Evolutionary conservation across 148 eudicot species (phyloP).

Genomic region (Fagopyrum esculentum): DNA sequence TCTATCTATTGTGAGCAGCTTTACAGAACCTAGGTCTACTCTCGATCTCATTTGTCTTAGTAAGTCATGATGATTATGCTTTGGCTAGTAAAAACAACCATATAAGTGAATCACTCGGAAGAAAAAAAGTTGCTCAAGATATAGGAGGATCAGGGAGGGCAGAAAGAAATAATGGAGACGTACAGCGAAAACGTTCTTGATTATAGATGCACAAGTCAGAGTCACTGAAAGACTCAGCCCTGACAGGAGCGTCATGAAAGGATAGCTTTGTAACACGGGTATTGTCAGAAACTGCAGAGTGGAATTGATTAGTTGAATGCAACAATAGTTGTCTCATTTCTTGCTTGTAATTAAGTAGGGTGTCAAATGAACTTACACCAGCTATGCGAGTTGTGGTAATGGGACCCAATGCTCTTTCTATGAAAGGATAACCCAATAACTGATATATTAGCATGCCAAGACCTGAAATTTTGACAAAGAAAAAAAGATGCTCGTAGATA

Average conservation of each 20-base stretch:
- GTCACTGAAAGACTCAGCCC: conserved; percentile 44
- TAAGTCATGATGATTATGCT: background rate
- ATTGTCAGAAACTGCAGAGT: conserved; percentile 18
- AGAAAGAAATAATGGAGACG: conserved; percentile 14
- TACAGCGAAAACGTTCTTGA: conserved; percentile 65
- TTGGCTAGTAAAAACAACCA: background rate
- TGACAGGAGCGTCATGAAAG: conserved; percentile 51
- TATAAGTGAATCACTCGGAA: background rate
- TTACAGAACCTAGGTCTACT: no score
- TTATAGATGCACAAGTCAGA: conserved; percentile 47
- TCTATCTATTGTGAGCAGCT: no score
- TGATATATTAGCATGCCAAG: conserved; percentile 8
- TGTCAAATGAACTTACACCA: conserved; percentile 1
- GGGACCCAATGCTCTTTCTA: conserved; percentile 1
- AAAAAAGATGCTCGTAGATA: background rate
- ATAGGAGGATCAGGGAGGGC: no score
- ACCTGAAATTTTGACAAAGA: background rate
- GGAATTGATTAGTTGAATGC: background rate
- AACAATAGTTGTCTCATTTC: no score
- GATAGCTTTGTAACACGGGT: conserved; percentile 49
- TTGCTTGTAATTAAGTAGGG: background rate
- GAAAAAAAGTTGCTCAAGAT: background rate
- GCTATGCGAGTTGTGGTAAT: conserved; percentile 1
- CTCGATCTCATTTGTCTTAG: background rate
- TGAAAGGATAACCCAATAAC: conserved; percentile 3